Base-by-base conservation (phyloP, 2,329 filamentous ascomycete species). In the Colletotrichum magnum region DNA sequence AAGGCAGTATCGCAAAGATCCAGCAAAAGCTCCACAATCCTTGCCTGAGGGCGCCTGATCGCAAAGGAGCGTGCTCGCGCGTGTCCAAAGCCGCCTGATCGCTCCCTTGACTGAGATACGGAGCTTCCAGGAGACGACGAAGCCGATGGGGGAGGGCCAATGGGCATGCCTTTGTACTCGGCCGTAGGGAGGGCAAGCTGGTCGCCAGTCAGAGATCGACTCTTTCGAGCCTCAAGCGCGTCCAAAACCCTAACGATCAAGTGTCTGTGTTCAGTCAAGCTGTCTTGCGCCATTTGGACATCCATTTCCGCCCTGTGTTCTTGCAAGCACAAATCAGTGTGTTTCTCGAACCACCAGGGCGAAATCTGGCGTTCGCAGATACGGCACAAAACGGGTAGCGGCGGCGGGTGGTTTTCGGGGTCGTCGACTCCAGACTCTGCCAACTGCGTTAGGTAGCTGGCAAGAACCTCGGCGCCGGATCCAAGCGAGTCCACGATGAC, bases 341-440 rank as follows among this genome's bases (percentile, higher is more conserved):
- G 96, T 80, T 98, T 99, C 81, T 99, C 96, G 75, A 99, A 99
- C 97, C 96, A 99, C 96, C 96, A 99, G 0, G 95, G 94, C 5
- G 94, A 94, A 70, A 99, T 98, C 71, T 98, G 94, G 62, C 96
- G 93, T 79, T 99, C 96, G 79, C 96, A 99, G 64, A 99, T 98
- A 60, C 96, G 94, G 80, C 96, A 99, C 16, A 99, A 88, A 5
- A 98, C 92, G 0, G 94, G 94, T 12, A 90, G 86, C 0, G 95
- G 94, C 3, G 94, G 94, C 10, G 94, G 91, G 77, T 95, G 91
- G 75, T 92, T 90, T 58, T 89, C 88, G 21, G 93, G 90, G 71
- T 93, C 94, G 48, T 93, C 92, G 32, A 91, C 86, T 58, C 93
- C 94, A 48, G 91, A 90, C 78, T 99, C 96, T 56, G 96, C 94